Base-by-base conservation (phyloP, 805 yeast species). In the Naumovozyma castellii region DNA sequence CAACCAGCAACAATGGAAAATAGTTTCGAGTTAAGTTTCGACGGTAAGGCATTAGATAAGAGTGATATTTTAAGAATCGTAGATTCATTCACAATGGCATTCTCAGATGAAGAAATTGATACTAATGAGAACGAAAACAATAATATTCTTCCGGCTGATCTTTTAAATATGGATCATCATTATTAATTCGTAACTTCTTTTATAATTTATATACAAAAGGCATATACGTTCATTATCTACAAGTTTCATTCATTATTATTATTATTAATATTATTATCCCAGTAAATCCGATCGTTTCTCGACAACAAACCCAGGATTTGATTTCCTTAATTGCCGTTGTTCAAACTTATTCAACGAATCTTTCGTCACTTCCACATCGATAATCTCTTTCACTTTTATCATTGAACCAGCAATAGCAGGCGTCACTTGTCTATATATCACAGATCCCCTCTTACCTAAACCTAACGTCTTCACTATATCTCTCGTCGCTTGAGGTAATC, bases 391-490 rank as follows among this genome's bases (percentile, higher is more conserved):
- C 35, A 90, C 84, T 43, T 72, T 68, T 25, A 85, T 76, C 41
- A 90, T 71, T 68, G 80, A 78, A 60, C 95, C 95, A 3, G 97
- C 96, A 43, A 80, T 74, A 27, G 80, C 75, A 13, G 94, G 87
- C 10, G 81, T 71, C 3, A 84, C 85, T 35, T 66, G 64, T 53
- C 78, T 88, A 62, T 81, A 88, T 2, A 77, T 79, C 2, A 80
- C 73, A 31, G 79, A 78, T 39, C 88, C 84, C 51, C 92, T 76
- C 51, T 71, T 76, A 39, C 70, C 73, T 39, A 90, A 73, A 0
- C 97, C 97, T 44, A 90, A 67, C 5, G 82, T 72, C 42, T 71
- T 65, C 19, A 85, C 75, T 6, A 87, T 78, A 43, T 73, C 73
- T 47, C 80, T 75, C 42, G 73, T 73, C 33, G 68, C 63, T 41